Conservation (phyloP, 805 yeast genomes). For the Blastobotrys mokoenaii region DNA sequence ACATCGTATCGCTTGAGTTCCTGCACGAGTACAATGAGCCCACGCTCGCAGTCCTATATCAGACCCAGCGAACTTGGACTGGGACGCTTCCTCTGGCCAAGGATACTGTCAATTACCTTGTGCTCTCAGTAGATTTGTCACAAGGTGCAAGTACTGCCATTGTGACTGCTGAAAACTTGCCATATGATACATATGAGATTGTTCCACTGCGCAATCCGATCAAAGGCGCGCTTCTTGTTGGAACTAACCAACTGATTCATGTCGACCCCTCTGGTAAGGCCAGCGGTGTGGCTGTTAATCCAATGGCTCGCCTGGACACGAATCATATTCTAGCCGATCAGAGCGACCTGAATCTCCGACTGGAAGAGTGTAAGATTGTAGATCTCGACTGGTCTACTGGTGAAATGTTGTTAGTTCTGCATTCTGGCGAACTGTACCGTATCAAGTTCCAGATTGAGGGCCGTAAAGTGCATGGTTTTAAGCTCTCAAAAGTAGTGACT, state of each 20-base stretch:
- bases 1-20: constrained; percentile 65
- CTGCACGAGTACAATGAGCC: constrained; percentile 73
- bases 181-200: constrained; percentile 62
- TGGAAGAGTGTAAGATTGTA: constrained; percentile 45
- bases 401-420: constrained; percentile 34
- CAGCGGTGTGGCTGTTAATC: constrained; percentile 55
- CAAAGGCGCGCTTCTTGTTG: constrained; percentile 61
- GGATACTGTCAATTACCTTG: constrained; percentile 55
- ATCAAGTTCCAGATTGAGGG: constrained; percentile 33
- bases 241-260: constrained; percentile 70
- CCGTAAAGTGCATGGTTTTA: constrained; percentile 26
- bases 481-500: constrained; percentile 8
- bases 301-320: constrained; percentile 37
- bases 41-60: constrained; percentile 60
- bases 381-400: constrained; percentile 26
- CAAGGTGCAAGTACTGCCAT: constrained; percentile 57
- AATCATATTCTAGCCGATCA: constrained; percentile 39
- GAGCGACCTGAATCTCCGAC: constrained; percentile 40
- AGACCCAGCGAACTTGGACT: constrained; percentile 64
- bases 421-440: constrained; percentile 37
- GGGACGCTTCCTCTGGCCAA: constrained; percentile 55
- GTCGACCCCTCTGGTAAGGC: constrained; percentile 70
- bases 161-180: constrained; percentile 53
- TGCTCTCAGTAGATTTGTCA: constrained; percentile 57
- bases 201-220: constrained; percentile 58